phyloP scores from a whole-genome alignment of 768 basidiomycete species.

The Clitopilus hobsonii region DNA sequence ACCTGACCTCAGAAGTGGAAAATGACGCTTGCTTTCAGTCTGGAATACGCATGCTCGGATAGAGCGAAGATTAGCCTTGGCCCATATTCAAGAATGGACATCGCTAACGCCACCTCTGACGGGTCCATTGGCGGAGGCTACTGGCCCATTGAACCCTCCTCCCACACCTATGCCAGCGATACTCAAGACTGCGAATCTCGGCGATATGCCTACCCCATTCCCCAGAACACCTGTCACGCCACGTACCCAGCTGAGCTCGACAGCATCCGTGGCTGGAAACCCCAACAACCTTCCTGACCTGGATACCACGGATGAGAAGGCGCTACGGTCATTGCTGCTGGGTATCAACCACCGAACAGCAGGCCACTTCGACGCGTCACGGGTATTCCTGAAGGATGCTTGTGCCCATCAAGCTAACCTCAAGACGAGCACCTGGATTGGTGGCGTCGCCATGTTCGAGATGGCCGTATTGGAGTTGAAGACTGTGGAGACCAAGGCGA shows the following conservation, averaged over 20 bases:
- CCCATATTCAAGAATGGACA: slow-evolving; percentile 54
- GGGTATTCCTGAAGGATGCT: slow-evolving; percentile 50
- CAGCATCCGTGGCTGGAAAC: background rate
- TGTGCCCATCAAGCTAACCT: slow-evolving; percentile 31
- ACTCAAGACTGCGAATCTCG: background rate
- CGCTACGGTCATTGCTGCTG: slow-evolving; percentile 62
- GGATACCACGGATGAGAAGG: slow-evolving; percentile 69
- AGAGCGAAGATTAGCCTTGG: slow-evolving; percentile 43
- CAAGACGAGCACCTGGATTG: slow-evolving; percentile 63
- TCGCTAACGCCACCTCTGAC: slow-evolving; percentile 37
- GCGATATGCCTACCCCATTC: background rate
- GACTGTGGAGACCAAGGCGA: slow-evolving; percentile 37
- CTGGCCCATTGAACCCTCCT: slow-evolving; percentile 4
- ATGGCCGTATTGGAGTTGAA: slow-evolving; percentile 66
- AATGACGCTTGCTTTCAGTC: slow-evolving; percentile 33
- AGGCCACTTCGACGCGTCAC: slow-evolving; percentile 37
- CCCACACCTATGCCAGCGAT: slow-evolving; percentile 1
- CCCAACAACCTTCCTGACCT: slow-evolving; percentile 29
- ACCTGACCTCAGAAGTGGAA: too few species aligned
- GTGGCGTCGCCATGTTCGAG: slow-evolving; percentile 64
- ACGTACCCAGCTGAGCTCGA: background rate
- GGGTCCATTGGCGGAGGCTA: slow-evolving; percentile 6
- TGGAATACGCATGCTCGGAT: slow-evolving; percentile 78
- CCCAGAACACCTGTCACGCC: background rate
- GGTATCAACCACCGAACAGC: slow-evolving; percentile 63